Percentiles rank a stretch among this genome's conserved stretches.
phyloP scores from a whole-genome alignment of 2,329 filamentous ascomycete species.

The Rhynchosporium graminicola region DNA sequence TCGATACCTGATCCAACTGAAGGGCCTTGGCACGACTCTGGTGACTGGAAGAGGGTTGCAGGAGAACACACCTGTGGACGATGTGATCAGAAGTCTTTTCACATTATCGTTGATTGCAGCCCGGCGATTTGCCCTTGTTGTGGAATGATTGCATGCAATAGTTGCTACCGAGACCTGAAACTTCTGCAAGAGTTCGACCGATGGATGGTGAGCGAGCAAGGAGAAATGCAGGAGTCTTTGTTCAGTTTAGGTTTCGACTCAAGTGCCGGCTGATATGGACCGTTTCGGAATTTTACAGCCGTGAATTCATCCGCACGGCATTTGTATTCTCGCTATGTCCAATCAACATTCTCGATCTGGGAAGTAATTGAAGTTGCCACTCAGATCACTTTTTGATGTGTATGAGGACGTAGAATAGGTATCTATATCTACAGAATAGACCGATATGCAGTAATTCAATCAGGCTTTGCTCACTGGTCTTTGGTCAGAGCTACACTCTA shows the following conservation, averaged over 20 bases:
- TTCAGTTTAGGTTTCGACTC: slow-evolving; percentile 25
- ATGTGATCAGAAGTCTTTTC: slow-evolving; percentile 30
- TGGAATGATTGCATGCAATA: slow-evolving; percentile 29
- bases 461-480: too few species aligned
- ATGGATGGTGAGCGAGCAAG: slow-evolving; percentile 22
- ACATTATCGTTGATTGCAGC: slow-evolving; percentile 30
- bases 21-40: slow-evolving; percentile 32
- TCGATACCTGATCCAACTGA: slow-evolving; percentile 13
- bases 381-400: too few species aligned
- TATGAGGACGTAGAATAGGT: too few species aligned
- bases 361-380: too few species aligned
- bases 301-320: neutral
- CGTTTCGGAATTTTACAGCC: slow-evolving; percentile 5
- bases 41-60: slow-evolving; percentile 29
- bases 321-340: too few species aligned
- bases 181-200: slow-evolving; percentile 30
- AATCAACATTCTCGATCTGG: too few species aligned
- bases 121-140: slow-evolving; percentile 32
- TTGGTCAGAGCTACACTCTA: too few species aligned
- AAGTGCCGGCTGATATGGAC: neutral
- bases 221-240: slow-evolving; percentile 19
- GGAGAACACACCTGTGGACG: slow-evolving; percentile 32
- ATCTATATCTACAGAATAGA: too few species aligned
- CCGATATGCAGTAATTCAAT: too few species aligned
- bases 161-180: slow-evolving; percentile 28